Evolutionary conservation across 2,329 filamentous ascomycete genomes (phyloP).

Genomic region (Penicillium frequentans): DNA sequence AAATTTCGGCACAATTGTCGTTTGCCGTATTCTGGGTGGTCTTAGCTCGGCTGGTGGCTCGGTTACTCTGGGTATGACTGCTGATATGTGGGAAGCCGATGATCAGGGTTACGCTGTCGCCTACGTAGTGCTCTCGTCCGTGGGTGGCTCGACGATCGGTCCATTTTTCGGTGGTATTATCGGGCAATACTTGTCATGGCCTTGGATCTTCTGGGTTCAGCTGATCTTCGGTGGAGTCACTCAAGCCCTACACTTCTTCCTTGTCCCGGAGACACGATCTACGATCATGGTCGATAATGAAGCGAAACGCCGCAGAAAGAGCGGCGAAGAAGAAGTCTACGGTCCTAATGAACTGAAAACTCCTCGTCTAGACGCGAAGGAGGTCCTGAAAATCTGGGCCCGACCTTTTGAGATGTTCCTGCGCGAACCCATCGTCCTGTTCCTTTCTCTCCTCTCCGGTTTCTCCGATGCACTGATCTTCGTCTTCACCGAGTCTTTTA

Average conservation of each 20-base stretch:
- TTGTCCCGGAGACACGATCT: slow-evolving; percentile 63
- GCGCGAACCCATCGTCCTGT: slow-evolving; percentile 72
- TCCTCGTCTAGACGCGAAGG: slow-evolving; percentile 48
- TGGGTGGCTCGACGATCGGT: slow-evolving; percentile 68
- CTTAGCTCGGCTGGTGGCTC: slow-evolving; percentile 71
- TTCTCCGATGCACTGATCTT: slow-evolving; percentile 76
- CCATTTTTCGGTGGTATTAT: slow-evolving; percentile 56
- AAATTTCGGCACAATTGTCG: slow-evolving; percentile 69
- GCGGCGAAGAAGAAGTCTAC: slow-evolving; percentile 60
- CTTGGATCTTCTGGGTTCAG: slow-evolving; percentile 67
- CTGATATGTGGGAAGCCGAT: slow-evolving; percentile 71
- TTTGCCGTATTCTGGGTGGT: slow-evolving; percentile 67
- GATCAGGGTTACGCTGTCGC: slow-evolving; percentile 73
- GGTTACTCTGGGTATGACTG: slow-evolving; percentile 72
- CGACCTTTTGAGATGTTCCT: slow-evolving; percentile 73
- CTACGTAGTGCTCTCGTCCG: slow-evolving; percentile 75
- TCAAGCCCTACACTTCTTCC: slow-evolving; percentile 51
- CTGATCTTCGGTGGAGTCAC: slow-evolving; percentile 57
- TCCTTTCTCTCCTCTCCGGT: slow-evolving; percentile 68
- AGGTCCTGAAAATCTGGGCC: slow-evolving; percentile 50
- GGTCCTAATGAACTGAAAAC: slow-evolving; percentile 60
- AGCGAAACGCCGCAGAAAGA: slow-evolving; percentile 56
- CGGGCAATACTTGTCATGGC: slow-evolving; percentile 52
- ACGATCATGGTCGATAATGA: slow-evolving; percentile 59
- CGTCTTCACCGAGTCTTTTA: slow-evolving; percentile 73